Evolutionary conservation across 805 yeast species (phyloP).

Genomic region (Candida multigemmis): DNA sequence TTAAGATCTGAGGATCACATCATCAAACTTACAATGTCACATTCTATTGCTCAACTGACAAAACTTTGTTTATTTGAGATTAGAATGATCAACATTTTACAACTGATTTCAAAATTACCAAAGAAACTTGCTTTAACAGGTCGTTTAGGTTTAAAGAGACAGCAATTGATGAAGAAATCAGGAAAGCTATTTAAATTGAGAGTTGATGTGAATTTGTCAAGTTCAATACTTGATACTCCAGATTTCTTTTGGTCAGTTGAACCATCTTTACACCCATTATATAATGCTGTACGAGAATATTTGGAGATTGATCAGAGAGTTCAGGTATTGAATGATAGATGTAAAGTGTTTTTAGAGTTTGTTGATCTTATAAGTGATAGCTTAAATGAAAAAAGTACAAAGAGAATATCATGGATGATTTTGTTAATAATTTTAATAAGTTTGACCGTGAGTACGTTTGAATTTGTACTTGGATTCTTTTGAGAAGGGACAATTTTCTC

Average conservation of each 20-base stretch:
- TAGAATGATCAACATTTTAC: conserved; percentile 75
- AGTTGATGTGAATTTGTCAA: conserved; percentile 87
- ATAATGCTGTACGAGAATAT: conserved; percentile 83
- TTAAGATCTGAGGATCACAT: conserved; percentile 85
- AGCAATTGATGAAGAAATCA: conserved; percentile 77
- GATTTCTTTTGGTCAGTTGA: conserved; percentile 93
- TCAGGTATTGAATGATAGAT: conserved; percentile 85
- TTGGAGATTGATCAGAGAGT: conserved; percentile 93
- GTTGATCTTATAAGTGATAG: conserved; percentile 91
- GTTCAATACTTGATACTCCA: conserved; percentile 89
- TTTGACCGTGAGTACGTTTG: conserved; percentile 66
- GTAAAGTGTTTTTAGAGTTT: conserved; percentile 88
- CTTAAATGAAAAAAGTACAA: conserved; percentile 87
- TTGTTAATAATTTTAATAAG: conserved; percentile 74
- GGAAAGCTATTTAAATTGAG: conserved; percentile 85
- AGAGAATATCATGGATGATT: conserved; percentile 84
- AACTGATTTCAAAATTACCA: conserved; percentile 82
- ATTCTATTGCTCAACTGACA: conserved; percentile 95
- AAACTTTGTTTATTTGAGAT: conserved; percentile 87
- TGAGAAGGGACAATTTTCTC: conserved; percentile 1
- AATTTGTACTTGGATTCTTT: conserved; percentile 48
- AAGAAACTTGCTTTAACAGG: conserved; percentile 88
- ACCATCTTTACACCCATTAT: conserved; percentile 90
- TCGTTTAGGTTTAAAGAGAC: conserved; percentile 71
- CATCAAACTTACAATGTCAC: conserved; percentile 86